Conservation (phyloP, 108 stramenopile species). For the Pelagomonas calceolata region DNA sequence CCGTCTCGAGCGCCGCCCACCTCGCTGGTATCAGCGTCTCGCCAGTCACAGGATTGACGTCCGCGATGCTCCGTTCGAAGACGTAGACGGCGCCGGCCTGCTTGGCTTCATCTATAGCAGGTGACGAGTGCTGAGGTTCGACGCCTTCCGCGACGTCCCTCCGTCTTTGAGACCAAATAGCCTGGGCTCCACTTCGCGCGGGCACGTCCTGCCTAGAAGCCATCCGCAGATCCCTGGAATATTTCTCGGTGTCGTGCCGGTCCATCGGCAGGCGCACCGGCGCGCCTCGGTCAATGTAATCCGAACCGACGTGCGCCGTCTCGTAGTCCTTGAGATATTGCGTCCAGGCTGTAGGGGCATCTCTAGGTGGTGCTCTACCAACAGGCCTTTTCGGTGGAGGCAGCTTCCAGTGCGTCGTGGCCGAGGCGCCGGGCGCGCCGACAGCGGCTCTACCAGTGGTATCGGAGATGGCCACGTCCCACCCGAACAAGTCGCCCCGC, state of each 20-base stretch:
- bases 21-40: constrained; percentile 15
- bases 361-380: not conserved
- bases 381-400: not conserved
- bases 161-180: constrained; percentile 18
- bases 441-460: constrained; percentile 23
- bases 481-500: constrained; percentile 27
- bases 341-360: too few relatives aligned
- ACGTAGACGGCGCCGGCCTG: constrained; percentile 55
- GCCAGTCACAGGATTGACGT: constrained; percentile 20
- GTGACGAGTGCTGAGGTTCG: constrained; percentile 8
- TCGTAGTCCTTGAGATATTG: not conserved
- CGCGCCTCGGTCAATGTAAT: not conserved
- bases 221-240: not conserved
- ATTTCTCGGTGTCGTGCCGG: constrained; percentile 4
- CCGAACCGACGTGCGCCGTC: not conserved
- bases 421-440: constrained; percentile 24
- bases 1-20: constrained; percentile 43
- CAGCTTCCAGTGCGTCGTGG: not conserved
- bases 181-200: constrained; percentile 20
- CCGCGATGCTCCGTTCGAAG: constrained; percentile 33
- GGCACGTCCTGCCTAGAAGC: constrained; percentile 16
- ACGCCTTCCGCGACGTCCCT: constrained; percentile 28
- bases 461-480: constrained; percentile 26
- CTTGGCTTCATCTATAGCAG: constrained; percentile 5
- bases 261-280: not conserved